Percentiles rank a stretch among this genome's conserved stretches.
These are phyloP conservation scores for Carnegiea gigantea DNA, from an alignment of 179 eudicot species.

Conservation along the genomic window DNA sequence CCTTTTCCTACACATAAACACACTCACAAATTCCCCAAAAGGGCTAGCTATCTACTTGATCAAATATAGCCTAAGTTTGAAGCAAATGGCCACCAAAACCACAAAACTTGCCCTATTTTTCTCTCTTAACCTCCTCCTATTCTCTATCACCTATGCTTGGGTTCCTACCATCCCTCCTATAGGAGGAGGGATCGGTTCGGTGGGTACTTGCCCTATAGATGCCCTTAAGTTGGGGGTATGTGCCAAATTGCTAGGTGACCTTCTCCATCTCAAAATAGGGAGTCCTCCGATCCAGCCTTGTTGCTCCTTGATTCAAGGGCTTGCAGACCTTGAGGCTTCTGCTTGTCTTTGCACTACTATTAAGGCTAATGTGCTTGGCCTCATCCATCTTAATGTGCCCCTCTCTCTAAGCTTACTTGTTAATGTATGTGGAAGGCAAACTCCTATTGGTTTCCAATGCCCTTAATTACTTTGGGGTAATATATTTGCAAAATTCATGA, in stretches of 20 bases:
- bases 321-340: constrained; percentile 26
- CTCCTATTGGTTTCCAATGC: constrained; percentile 5
- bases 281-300: constrained; percentile 3
- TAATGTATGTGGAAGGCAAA: background rate
- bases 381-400: constrained; percentile 5
- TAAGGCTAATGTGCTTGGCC: constrained; percentile 26
- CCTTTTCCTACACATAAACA: constrained; percentile 3
- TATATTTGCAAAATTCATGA: background rate
- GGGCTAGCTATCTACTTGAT: background rate
- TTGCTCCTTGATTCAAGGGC: constrained; percentile 23
- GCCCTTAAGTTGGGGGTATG: constrained; percentile 9
- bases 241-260: constrained; percentile 3
- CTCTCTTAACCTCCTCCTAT: background rate
- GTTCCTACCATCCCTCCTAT: background rate
- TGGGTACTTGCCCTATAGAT: constrained; percentile 1
- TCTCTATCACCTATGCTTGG: background rate
- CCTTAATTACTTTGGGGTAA: background rate
- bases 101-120: constrained; percentile 8
- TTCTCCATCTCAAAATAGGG: constrained; percentile 4
- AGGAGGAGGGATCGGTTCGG: background rate
- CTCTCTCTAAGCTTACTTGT: background rate
- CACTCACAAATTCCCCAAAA: background rate
- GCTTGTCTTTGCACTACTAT: constrained; percentile 22
- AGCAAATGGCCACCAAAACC: constrained; percentile 4
- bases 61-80: background rate